Percentiles rank a stretch among this genome's conserved stretches.
Conservation (phyloP, 1,139 yeast species). For the Hemisphaericaspora lyxosophila region DNA sequence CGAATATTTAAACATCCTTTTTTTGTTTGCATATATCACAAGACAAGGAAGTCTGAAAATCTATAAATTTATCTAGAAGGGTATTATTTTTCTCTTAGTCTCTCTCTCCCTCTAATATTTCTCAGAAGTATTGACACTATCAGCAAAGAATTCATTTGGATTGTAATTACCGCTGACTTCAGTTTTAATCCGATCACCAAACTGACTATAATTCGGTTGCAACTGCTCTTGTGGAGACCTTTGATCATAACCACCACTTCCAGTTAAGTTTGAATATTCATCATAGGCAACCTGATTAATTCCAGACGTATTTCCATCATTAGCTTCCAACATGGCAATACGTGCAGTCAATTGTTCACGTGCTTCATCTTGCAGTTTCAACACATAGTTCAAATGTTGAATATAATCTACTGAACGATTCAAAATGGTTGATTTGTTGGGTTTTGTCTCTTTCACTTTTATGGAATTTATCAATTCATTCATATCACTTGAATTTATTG, state of each 20-base stretch:
- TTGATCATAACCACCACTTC: background rate
- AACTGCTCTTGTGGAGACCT: background rate
- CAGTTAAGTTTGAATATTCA: background rate
- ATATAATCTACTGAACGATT: conserved; percentile 71
- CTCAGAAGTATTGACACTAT: background rate
- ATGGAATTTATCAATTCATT: conserved; percentile 39
- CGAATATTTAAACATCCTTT: too few species aligned
- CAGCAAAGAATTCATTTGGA: conserved; percentile 10
- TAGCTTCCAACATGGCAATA: conserved; percentile 11
- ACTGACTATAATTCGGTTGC: background rate
- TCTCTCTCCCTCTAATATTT: too few species aligned
- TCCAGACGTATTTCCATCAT: background rate
- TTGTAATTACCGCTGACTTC: conserved; percentile 1
- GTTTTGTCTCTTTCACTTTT: conserved; percentile 63
- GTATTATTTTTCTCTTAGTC: too few species aligned
- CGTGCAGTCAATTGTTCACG: conserved; percentile 7
- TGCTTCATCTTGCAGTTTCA: conserved; percentile 31
- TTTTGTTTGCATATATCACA: too few species aligned
- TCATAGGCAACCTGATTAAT: conserved; percentile 1
- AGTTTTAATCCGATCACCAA: background rate
- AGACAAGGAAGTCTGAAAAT: too few species aligned
- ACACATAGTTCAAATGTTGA: conserved; percentile 48
- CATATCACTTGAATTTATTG: conserved; percentile 31
- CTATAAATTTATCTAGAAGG: too few species aligned
- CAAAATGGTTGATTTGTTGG: conserved; percentile 69